These are phyloP conservation scores for Fusarium mangiferae DNA, from an alignment of 2,329 filamentous ascomycete species.

Conservation along the genomic window DNA sequence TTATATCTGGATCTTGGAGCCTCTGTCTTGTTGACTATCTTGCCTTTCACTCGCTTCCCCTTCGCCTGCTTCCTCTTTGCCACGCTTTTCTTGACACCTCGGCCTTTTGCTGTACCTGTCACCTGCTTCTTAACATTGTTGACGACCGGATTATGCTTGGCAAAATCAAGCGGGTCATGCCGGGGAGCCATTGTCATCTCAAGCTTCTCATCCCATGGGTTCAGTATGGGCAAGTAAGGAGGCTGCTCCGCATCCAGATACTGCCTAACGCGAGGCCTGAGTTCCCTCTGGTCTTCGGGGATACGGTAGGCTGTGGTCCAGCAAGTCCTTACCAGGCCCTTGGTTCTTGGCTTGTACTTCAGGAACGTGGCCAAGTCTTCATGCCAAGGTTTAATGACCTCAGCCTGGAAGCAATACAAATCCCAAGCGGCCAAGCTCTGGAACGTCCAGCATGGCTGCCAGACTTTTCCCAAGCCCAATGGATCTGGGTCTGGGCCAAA, in stretches of 20 bases:
- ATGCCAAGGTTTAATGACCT: too few relatives aligned
- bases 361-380: too few relatives aligned
- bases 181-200: too few relatives aligned
- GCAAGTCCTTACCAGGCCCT: not conserved
- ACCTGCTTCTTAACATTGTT: not conserved
- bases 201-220: too few relatives aligned
- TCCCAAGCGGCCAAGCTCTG: conserved; percentile 15
- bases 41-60: not conserved
- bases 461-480: not conserved
- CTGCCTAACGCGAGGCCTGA: too few relatives aligned
- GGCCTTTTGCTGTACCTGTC: not conserved
- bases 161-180: conserved; percentile 12
- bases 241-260: too few relatives aligned
- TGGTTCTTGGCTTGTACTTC: too few relatives aligned
- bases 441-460: conserved; percentile 6
- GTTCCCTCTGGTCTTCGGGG: not conserved
- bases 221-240: too few relatives aligned
- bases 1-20: not conserved
- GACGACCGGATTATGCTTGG: not conserved
- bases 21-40: not conserved
- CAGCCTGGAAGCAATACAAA: not conserved
- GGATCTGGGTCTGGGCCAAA: not conserved
- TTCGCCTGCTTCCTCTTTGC: not conserved
- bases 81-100: not conserved
- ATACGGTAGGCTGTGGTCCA: not conserved